These are phyloP conservation scores for Curvularia eragrostidis DNA, from an alignment of 2,329 filamentous ascomycete species.

Conservation along the genomic window DNA sequence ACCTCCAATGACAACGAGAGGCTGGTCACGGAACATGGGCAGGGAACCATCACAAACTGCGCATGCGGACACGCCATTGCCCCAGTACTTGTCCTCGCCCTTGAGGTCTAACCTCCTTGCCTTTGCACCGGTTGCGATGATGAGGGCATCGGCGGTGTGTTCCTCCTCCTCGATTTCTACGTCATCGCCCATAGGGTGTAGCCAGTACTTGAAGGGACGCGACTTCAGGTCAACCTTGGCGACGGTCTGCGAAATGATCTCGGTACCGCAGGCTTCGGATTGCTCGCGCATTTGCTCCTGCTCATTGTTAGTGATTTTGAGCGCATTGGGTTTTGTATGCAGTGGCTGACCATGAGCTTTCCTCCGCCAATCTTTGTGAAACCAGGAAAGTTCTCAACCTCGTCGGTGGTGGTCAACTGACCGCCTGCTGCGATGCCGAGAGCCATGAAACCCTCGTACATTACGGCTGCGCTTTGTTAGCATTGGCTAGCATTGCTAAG, in stretches of 20 bases:
- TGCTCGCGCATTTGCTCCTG: slow-evolving; percentile 90
- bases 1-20: slow-evolving; percentile 92
- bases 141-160: slow-evolving; percentile 89
- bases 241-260: slow-evolving; percentile 93
- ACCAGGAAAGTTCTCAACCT: slow-evolving; percentile 97
- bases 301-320: slow-evolving; percentile 18
- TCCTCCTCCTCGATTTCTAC: slow-evolving; percentile 71
- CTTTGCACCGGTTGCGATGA: slow-evolving; percentile 94
- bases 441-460: slow-evolving; percentile 98
- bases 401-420: slow-evolving; percentile 97
- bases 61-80: slow-evolving; percentile 93
- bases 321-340: neutral
- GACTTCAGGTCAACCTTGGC: slow-evolving; percentile 81
- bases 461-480: slow-evolving; percentile 66
- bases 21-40: slow-evolving; percentile 97
- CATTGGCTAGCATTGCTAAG: neutral
- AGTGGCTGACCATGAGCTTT: slow-evolving; percentile 75
- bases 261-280: slow-evolving; percentile 88
- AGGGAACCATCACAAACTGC: slow-evolving; percentile 97
- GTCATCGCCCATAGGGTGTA: slow-evolving; percentile 76
- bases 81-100: slow-evolving; percentile 97
- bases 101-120: slow-evolving; percentile 81
- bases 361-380: slow-evolving; percentile 89
- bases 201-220: slow-evolving; percentile 88
- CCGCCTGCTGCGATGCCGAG: slow-evolving; percentile 96